These are phyloP conservation scores for Talaromyces trachyspermus DNA, from an alignment of 495 filamentous ascomycete species.

Conservation along the genomic window DNA sequence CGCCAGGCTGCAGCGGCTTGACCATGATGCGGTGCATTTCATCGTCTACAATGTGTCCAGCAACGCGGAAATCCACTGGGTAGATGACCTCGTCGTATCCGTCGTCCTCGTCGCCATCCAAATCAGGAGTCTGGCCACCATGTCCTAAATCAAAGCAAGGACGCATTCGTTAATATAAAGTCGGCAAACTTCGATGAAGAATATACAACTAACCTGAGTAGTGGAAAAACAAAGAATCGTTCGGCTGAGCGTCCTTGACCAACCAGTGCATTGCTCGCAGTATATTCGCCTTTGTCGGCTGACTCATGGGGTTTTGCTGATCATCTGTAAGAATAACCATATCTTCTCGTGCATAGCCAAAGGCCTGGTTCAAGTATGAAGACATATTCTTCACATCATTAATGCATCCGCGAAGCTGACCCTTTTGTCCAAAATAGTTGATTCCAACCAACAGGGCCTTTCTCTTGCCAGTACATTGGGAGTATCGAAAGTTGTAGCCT, in stretches of 20 bases:
- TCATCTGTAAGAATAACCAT: constrained; percentile 99
- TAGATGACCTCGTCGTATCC: constrained; percentile 99
- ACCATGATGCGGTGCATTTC: constrained; percentile 99
- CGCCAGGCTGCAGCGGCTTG: constrained; percentile 66
- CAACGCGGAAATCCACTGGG: constrained; percentile 84
- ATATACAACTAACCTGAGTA: constrained; percentile 64
- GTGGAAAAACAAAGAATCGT: constrained; percentile 97
- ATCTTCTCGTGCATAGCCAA: constrained; percentile 90
- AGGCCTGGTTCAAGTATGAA: constrained; percentile 80
- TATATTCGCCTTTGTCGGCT: constrained; percentile 94
- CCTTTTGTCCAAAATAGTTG: constrained; percentile 94
- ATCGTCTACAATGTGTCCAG: constrained; percentile 94
- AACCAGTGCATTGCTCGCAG: constrained; percentile 98
- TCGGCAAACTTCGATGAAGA: background rate
- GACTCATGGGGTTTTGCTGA: constrained; percentile 94
- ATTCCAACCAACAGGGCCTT: constrained; percentile 95
- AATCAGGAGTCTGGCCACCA: constrained; percentile 90
- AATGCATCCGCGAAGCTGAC: constrained; percentile 90
- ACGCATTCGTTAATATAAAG: background rate
- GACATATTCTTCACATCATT: constrained; percentile 99
- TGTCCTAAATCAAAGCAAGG: too few relatives aligned
- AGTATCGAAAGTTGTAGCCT: constrained; percentile 82
- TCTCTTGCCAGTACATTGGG: constrained; percentile 79
- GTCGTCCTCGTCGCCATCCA: constrained; percentile 90
- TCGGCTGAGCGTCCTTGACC: constrained; percentile 87